Percentiles rank a stretch among this genome's conserved stretches.
Evolutionary conservation across 2,329 filamentous ascomycete species (phyloP).

Genomic region (Cordyceps cicadae): DNA sequence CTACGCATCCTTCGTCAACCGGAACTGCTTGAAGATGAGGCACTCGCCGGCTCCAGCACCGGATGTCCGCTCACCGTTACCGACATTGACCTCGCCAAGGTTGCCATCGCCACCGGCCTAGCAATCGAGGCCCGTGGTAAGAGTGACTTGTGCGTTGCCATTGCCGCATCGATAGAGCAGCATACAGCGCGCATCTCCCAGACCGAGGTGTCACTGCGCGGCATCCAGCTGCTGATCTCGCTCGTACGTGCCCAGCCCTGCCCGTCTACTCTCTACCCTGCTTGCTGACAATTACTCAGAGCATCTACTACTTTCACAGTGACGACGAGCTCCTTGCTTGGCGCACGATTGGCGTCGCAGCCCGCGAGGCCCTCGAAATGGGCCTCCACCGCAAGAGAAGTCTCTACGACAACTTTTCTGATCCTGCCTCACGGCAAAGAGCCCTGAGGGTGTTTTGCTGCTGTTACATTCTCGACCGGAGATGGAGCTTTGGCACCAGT

Average conservation of each 20-base stretch:
- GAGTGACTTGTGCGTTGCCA: conserved; percentile 20
- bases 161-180: conserved; percentile 24
- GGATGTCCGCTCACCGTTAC: conserved; percentile 12
- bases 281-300: conserved; percentile 18
- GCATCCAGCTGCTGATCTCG: conserved; percentile 25
- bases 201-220: conserved; percentile 25
- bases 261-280: not conserved
- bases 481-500: conserved; percentile 44
- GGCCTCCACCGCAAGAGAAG: conserved; percentile 39
- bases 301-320: conserved; percentile 35
- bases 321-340: conserved; percentile 43
- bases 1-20: conserved; percentile 17
- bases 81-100: conserved; percentile 26
- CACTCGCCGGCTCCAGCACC: not conserved
- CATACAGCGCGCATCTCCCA: conserved; percentile 21
- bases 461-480: conserved; percentile 42
- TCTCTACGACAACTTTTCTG: conserved; percentile 30
- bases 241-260: conserved; percentile 16
- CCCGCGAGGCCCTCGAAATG: conserved; percentile 37
- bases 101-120: conserved; percentile 26
- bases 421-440: conserved; percentile 21
- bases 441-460: conserved; percentile 40
- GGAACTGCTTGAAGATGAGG: conserved; percentile 6
- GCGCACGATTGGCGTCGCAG: conserved; percentile 39
- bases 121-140: conserved; percentile 26